Evolutionary conservation across 2,329 filamentous ascomycete species (phyloP), one percentile per base, ranked within the genome.

Genomic region (Pyrenophora teres): DNA sequence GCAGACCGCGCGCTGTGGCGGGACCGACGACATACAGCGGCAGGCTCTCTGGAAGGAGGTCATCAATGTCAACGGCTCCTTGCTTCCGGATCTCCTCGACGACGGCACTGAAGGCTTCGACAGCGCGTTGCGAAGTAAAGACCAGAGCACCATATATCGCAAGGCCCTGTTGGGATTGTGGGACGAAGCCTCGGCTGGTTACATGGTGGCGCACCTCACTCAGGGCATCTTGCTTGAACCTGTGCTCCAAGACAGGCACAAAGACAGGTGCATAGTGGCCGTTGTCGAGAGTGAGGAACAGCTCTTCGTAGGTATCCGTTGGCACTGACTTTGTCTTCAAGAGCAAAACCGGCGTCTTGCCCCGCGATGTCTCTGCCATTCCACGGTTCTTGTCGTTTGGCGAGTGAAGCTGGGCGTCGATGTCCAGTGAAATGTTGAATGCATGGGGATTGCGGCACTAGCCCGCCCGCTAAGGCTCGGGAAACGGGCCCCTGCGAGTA

Each of bases 111-210:
- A 94, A 91, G 0, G 87, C 89, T 69, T 94, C 90, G 2, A 94
- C 90, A 1, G 90, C 89, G 41, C 90, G 82, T 70, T 94, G 90
- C 6, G 88, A 92, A 1, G 90, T 94, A 68, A 94, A 93, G 42
- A 94, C 86, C 51, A 93, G 76, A n/a, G 88, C 90, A 4, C 89
- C 88, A 65, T 90, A 93, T 46, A 73, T 71, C 12, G 64, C 66
- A 6, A 64, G 52, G 16, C 58, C 52, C 4, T 57, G 45, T 30
- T 60, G 44, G 23, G 50, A 39, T 37, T 40, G 52, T 27, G 59
- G 56, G 12, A 64, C 67, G 53, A 80, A 76, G 21, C 73, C 75
- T 38, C 75, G 74, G 36, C 64, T 65, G 54, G 70, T 65, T 18
- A 92, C 78, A 13, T 85, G 67, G 3, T 72, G 65, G 25, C 77